A percentile compares a stretch with the other conserved stretches of the same genome.
phyloP scores from a whole-genome alignment of 306 rosid species.

The Psophocarpus tetragonolobus region DNA sequence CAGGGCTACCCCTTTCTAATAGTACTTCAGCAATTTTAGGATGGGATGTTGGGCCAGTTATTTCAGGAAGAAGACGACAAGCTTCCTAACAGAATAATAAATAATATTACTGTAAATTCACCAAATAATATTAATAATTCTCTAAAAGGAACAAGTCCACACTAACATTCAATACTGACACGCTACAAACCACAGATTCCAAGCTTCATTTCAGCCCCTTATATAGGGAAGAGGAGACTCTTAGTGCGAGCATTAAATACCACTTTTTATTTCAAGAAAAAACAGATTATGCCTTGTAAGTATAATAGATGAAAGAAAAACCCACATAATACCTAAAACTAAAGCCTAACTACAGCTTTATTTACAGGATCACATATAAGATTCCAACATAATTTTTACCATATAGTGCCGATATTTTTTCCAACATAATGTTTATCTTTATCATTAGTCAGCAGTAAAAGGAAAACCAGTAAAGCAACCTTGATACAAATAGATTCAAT shows the following conservation, averaged over 20 bases:
- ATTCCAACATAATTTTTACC: not conserved
- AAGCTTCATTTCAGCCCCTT: not conserved
- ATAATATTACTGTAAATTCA: slow-evolving; percentile 27
- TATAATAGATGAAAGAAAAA: not conserved
- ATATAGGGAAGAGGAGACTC: slow-evolving; percentile 3
- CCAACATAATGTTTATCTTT: slow-evolving; percentile 6
- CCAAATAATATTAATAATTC: slow-evolving; percentile 27
- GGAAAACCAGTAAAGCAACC: slow-evolving; percentile 6
- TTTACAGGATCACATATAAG: slow-evolving; percentile 10
- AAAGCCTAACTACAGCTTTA: slow-evolving; percentile 6
- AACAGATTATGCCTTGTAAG: not conserved
- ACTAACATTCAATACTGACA: slow-evolving; percentile 1
- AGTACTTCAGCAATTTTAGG: slow-evolving; percentile 96
- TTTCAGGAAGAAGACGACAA: slow-evolving; percentile 82
- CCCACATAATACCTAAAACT: not conserved
- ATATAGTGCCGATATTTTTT: slow-evolving; percentile 5
- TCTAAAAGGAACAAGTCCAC: not conserved
- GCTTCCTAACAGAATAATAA: slow-evolving; percentile 76
- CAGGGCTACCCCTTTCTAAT: slow-evolving; percentile 85
- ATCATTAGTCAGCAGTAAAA: slow-evolving; percentile 1
- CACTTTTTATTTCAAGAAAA: not conserved
- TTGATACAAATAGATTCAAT: slow-evolving; percentile 22
- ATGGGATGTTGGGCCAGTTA: slow-evolving; percentile 80
- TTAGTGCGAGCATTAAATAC: not conserved
- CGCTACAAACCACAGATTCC: not conserved